Evolutionary conservation across 768 basidiomycete genomes (phyloP).

Genomic region (Suillus sp.): DNA sequence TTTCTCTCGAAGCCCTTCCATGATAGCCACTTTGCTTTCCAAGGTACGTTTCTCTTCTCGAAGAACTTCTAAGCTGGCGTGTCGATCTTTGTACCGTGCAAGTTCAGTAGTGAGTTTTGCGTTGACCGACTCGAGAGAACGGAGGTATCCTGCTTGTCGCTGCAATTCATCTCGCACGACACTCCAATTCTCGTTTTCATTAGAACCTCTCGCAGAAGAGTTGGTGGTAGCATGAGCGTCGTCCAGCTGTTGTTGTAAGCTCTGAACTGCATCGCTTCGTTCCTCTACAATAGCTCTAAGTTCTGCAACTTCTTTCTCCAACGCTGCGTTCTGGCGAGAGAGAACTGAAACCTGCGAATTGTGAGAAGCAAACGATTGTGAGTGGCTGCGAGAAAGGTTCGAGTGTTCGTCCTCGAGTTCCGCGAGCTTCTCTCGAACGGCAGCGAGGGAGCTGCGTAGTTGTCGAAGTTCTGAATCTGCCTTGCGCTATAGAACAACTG

Average conservation of each 20-base stretch:
- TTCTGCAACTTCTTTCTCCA: constrained; percentile 52
- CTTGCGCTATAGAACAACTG: constrained; percentile 39
- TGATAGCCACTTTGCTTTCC: constrained; percentile 49
- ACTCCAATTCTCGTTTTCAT: constrained; percentile 58
- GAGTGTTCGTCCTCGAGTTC: constrained; percentile 64
- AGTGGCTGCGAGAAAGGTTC: constrained; percentile 46
- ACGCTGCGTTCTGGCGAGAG: constrained; percentile 43
- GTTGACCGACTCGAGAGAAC: constrained; percentile 61
- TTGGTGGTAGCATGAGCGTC: constrained; percentile 42
- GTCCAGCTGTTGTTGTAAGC: constrained; percentile 51
- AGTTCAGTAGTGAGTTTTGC: constrained; percentile 57
- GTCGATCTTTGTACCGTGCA: constrained; percentile 50
- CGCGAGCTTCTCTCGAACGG: constrained; percentile 57
- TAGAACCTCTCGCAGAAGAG: constrained; percentile 26
- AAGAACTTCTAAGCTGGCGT: constrained; percentile 67
- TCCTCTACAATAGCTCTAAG: constrained; percentile 44
- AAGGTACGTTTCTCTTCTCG: constrained; percentile 72
- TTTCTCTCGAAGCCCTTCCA: constrained; percentile 58
- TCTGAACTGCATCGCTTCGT: constrained; percentile 41
- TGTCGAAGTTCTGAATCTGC: constrained; percentile 53
- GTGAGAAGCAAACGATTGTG: constrained; percentile 53
- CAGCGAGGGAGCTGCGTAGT: constrained; percentile 49
- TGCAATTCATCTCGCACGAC: constrained; percentile 70
- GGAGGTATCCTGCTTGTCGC: constrained; percentile 63
- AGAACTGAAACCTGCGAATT: constrained; percentile 53